phyloP scores from a whole-genome alignment of 495 filamentous ascomycete genomes.

The Rhypophila decipiens region DNA sequence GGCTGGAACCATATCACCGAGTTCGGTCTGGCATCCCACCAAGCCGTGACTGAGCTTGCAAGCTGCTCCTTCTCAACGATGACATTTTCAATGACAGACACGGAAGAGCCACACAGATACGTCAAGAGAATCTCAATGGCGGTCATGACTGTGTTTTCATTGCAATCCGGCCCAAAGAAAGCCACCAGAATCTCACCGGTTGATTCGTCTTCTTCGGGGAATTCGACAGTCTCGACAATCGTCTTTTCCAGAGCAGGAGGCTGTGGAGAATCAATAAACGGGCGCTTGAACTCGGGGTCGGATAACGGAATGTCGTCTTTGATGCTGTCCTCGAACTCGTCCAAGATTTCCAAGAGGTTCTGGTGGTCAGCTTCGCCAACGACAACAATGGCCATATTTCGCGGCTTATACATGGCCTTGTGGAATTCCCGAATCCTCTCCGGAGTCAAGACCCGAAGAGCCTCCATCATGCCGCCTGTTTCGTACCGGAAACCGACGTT shows the following conservation, averaged over 20 bases:
- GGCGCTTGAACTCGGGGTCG: constrained; percentile 64
- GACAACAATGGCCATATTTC: constrained; percentile 85
- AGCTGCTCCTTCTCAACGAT: constrained; percentile 92
- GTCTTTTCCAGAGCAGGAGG: constrained; percentile 64
- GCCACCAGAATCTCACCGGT: constrained; percentile 76
- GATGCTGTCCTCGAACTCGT: constrained; percentile 83
- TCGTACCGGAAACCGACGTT: constrained; percentile 92
- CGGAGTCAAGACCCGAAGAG: constrained; percentile 74
- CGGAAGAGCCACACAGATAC: constrained; percentile 88
- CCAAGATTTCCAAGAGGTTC: constrained; percentile 71
- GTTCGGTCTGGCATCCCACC: constrained; percentile 69
- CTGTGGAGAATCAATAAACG: constrained; percentile 83
- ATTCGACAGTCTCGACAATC: constrained; percentile 69
- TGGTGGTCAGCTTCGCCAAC: constrained; percentile 83
- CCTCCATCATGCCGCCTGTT: constrained; percentile 94
- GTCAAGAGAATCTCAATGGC: constrained; percentile 71
- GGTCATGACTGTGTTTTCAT: constrained; percentile 52
- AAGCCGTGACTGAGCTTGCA: constrained; percentile 72
- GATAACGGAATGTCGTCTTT: constrained; percentile 69
- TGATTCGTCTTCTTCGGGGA: constrained; percentile 95
- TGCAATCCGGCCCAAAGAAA: constrained; percentile 78
- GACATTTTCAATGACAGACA: constrained; percentile 82
- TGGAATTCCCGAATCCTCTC: constrained; percentile 91
- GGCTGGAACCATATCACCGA: constrained; percentile 76
- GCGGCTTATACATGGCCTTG: constrained; percentile 95